Conservation (phyloP, 2,329 filamentous ascomycete species). For the Geosmithia putterillii region DNA sequence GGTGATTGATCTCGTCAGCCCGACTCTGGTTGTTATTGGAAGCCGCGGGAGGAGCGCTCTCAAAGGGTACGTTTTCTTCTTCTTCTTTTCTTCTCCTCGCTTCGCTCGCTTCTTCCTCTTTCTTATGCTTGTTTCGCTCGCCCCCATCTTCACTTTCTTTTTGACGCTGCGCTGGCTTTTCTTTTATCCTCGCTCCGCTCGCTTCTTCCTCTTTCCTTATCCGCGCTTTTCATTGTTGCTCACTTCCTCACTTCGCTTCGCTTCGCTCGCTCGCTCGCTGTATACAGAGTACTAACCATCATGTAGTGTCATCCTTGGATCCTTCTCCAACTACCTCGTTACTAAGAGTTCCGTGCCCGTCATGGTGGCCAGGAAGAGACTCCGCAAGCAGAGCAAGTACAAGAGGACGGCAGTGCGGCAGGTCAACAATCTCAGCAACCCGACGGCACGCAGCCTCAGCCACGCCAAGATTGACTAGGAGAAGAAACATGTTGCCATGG, state of each 20-base stretch:
- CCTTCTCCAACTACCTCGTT: constrained; percentile 94
- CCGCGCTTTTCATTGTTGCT: not conserved
- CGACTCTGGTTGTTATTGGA: constrained; percentile 85
- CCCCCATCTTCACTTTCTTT: not conserved
- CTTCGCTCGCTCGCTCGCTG: not conserved
- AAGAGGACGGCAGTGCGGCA: constrained; percentile 56
- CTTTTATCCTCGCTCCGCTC: constrained; percentile 22
- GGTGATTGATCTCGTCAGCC: constrained; percentile 86
- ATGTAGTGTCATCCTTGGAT: constrained; percentile 76
- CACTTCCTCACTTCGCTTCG: not conserved
- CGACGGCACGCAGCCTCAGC: constrained; percentile 52
- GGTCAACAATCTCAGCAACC: constrained; percentile 70
- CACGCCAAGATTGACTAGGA: constrained; percentile 61
- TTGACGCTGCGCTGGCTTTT: constrained; percentile 21
- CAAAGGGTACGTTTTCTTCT: constrained; percentile 58
- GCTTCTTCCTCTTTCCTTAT: not conserved
- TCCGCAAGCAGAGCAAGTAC: constrained; percentile 77
- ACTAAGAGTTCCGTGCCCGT: constrained; percentile 94
- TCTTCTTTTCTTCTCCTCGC: not conserved
- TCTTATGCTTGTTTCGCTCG: not conserved
- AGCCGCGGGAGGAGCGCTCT: constrained; percentile 83
- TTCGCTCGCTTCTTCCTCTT: not conserved
- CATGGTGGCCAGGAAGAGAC: constrained; percentile 89
- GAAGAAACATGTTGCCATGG: too few species aligned
- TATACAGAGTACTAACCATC: constrained; percentile 15